Evolutionary conservation across 495 filamentous ascomycete species (phyloP), one percentile per base, ranked within the genome.

Genomic region (Aspergillus nanangensis): DNA sequence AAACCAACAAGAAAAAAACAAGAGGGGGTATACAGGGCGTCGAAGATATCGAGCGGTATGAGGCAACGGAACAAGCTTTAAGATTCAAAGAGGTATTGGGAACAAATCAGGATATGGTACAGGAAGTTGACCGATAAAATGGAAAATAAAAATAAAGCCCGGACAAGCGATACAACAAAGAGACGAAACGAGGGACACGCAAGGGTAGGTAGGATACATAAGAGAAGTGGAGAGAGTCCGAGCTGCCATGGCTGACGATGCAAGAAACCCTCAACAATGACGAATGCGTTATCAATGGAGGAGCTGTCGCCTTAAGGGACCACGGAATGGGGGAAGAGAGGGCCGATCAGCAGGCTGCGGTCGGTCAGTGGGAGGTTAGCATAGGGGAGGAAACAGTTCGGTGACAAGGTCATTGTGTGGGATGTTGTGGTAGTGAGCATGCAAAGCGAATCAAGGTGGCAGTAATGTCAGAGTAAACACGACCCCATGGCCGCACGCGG

Each of bases 221-320:
- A 50, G 38, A 45, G 61, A 23, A 47, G 48, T 45, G 52, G 41
- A 22, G 41, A 47, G 36, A 24, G 35, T 40, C 14, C 41, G 67
- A 37, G 36, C 25, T 44, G 50, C 44, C 41, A 50, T 52, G 51
- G 42, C 42, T n/a, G 20, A 44, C 17, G 43, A 55, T 47, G 51
- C 51, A 55, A 43, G 43, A 50, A 41, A 52, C 42, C 53, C 54
- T 52, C 43, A 40, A 53, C 37, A 50, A 50, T 56, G 53, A 60
- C 57, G 51, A 56, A 60, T 53, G 57, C 53, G 51, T 55, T 40
- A 47, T 38, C 34, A 39, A 52, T 38, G 18, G 39, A 27, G 25
- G 8, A 36, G 40, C 38, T 24, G 41, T 42, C 32, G 44, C 24
- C 38, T 27, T 31, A 7, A 35, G 23, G 31, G 23, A 40, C 31